A percentile compares a stretch with the other conserved stretches of the same genome.
These are phyloP conservation scores for Pyrrhoderma noxium DNA, from an alignment of 1,284 basidiomycete genomes.

Conservation along the genomic window DNA sequence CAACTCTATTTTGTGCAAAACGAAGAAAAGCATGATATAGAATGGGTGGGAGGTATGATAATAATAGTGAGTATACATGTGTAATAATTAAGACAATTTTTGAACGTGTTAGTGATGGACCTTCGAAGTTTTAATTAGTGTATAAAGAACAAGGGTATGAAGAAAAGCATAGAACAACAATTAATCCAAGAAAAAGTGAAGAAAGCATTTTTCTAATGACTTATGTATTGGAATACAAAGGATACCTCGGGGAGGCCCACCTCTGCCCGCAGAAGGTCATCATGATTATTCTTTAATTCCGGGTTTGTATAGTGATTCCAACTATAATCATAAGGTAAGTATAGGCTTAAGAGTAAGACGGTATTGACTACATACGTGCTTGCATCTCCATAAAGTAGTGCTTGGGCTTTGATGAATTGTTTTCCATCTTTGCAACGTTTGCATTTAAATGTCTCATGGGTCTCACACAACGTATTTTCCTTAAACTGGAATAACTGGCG, in stretches of 20 bases:
- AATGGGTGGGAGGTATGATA: too few species aligned
- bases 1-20: too few species aligned
- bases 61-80: too few species aligned
- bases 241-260: slow-evolving; percentile 79
- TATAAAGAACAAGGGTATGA: too few species aligned
- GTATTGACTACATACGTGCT: slow-evolving; percentile 68
- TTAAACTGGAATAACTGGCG: slow-evolving; percentile 92
- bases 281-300: slow-evolving; percentile 88
- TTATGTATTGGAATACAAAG: slow-evolving; percentile 89
- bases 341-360: not conserved
- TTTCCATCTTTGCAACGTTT: slow-evolving; percentile 88
- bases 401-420: slow-evolving; percentile 78
- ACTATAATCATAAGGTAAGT: slow-evolving; percentile 35
- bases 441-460: slow-evolving; percentile 97
- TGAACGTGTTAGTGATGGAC: too few species aligned
- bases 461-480: slow-evolving; percentile 83
- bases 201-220: slow-evolving; percentile 42
- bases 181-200: not conserved
- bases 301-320: slow-evolving; percentile 97
- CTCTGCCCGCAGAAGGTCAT: slow-evolving; percentile 92
- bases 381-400: slow-evolving; percentile 91
- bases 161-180: too few species aligned
- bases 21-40: too few species aligned
- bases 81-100: too few species aligned
- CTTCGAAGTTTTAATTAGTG: too few species aligned